Percentiles rank a stretch among this genome's conserved stretches.
phyloP scores from a whole-genome alignment of 2,329 filamentous ascomycete genomes.

The Sclerotiophoma versabilis region DNA sequence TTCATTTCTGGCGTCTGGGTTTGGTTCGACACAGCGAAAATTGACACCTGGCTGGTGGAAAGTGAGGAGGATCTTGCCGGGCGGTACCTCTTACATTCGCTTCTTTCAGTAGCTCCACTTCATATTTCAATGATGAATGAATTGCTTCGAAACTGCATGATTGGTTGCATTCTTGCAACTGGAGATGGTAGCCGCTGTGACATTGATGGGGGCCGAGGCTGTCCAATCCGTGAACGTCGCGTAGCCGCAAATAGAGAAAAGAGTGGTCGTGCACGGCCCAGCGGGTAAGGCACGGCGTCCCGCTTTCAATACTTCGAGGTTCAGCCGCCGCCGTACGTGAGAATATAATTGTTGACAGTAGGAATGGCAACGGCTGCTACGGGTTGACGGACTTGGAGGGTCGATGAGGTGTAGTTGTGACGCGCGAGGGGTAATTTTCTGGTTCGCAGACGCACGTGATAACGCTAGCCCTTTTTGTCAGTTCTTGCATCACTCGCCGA shows the following conservation, averaged over 20 bases:
- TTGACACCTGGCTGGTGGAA: constrained; percentile 37
- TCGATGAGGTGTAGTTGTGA: constrained; percentile 36
- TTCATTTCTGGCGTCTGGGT: constrained; percentile 41
- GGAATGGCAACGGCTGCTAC: constrained; percentile 14
- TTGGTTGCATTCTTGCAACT: constrained; percentile 40
- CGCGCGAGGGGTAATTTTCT: constrained; percentile 42
- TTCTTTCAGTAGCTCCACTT: constrained; percentile 39
- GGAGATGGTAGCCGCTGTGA: constrained; percentile 49
- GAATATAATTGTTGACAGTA: neutral
- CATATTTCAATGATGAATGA: constrained; percentile 45
- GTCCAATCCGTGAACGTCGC: constrained; percentile 51
- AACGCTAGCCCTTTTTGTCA: constrained; percentile 23
- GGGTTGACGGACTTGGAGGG: constrained; percentile 20
- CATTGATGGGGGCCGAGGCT: constrained; percentile 46
- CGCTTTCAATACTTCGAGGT: constrained; percentile 19
- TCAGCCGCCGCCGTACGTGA: constrained; percentile 6
- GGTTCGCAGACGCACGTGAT: constrained; percentile 40
- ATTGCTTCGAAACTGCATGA: constrained; percentile 36
- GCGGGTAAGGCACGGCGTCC: constrained; percentile 34
- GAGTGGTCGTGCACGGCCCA: constrained; percentile 46
- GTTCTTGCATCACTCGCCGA: constrained; percentile 23
- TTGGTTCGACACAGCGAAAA: constrained; percentile 39
- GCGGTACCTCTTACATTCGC: constrained; percentile 49
- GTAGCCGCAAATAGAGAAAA: constrained; percentile 50
- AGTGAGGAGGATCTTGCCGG: constrained; percentile 38